Evolutionary conservation across 805 yeast genomes (phyloP).

Genomic region (Candida jianshihensis): DNA sequence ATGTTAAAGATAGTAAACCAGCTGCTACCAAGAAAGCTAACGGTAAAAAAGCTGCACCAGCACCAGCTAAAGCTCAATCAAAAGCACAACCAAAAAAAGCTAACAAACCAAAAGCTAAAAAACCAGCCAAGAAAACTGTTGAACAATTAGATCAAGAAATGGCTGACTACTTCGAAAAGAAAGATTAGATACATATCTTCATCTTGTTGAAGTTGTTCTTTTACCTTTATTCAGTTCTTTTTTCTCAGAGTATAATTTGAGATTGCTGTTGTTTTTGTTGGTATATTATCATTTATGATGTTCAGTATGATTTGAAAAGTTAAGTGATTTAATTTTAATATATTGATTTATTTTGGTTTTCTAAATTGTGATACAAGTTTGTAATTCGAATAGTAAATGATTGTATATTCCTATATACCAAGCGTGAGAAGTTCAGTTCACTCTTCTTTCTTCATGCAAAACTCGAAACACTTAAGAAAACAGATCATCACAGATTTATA

Average conservation of each 20-base stretch:
- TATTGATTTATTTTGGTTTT: not conserved
- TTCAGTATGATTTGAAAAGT: not conserved
- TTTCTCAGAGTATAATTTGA: too few species aligned
- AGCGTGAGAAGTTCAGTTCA: too few species aligned
- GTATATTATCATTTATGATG: not conserved
- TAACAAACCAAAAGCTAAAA: slow-evolving; percentile 26
- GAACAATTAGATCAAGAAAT: slow-evolving; percentile 97
- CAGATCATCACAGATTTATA: too few species aligned
- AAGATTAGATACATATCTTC: slow-evolving; percentile 22
- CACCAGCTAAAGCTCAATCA: not conserved
- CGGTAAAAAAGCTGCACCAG: slow-evolving; percentile 12
- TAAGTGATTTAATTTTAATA: not conserved
- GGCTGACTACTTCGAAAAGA: slow-evolving; percentile 83
- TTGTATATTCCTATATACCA: too few species aligned
- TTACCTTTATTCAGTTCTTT: too few species aligned
- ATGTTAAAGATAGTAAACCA: slow-evolving; percentile 10
- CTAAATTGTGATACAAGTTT: not conserved
- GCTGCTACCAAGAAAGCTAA: slow-evolving; percentile 1
- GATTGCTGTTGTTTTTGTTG: not conserved
- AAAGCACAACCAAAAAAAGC: slow-evolving; percentile 17
- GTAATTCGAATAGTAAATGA: not conserved
- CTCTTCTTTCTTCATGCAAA: too few species aligned
- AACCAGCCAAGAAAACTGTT: slow-evolving; percentile 61
- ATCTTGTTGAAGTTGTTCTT: too few species aligned
- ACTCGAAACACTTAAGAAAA: too few species aligned